Evolutionary conservation across 768 basidiomycete species (phyloP).

Genomic region (Auricularia sp.): DNA sequence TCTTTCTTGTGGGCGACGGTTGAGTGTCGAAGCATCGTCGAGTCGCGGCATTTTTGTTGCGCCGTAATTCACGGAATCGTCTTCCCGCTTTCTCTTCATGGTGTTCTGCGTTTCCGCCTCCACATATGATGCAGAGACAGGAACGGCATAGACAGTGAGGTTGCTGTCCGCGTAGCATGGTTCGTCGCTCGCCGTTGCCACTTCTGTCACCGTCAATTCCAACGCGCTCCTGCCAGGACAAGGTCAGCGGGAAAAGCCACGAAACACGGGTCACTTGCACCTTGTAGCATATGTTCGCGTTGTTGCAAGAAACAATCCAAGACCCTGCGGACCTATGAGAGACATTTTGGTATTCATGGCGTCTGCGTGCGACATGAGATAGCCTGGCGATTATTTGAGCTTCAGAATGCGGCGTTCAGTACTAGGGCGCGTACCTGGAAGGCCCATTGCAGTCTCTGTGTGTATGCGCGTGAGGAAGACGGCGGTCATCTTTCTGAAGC

Average conservation of each 20-base stretch:
- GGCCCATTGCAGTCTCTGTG: slow-evolving; percentile 54
- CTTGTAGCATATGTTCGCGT: slow-evolving; percentile 59
- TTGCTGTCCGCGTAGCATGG: slow-evolving; percentile 55
- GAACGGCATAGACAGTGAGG: slow-evolving; percentile 53
- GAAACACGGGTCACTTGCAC: slow-evolving; percentile 27
- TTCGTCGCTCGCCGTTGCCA: slow-evolving; percentile 20
- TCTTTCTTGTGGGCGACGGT: neutral
- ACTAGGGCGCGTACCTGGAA: slow-evolving; percentile 48
- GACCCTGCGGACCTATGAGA: slow-evolving; percentile 62
- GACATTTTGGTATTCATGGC: slow-evolving; percentile 44
- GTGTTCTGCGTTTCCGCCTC: neutral
- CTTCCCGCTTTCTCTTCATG: slow-evolving; percentile 17
- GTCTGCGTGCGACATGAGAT: slow-evolving; percentile 73
- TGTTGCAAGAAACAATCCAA: slow-evolving; percentile 59
- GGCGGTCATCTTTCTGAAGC: slow-evolving; percentile 55
- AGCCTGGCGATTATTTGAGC: slow-evolving; percentile 21
- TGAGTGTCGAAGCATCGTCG: neutral
- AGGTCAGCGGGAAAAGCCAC: neutral
- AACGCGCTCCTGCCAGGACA: neutral
- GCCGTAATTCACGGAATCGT: neutral
- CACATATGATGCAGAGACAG: slow-evolving; percentile 22
- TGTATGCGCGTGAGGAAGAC: slow-evolving; percentile 64
- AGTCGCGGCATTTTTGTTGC: neutral
- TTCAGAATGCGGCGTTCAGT: neutral
- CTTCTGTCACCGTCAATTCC: slow-evolving; percentile 33